phyloP scores from a whole-genome alignment of 1,139 yeast genomes.

The Yamadazyma jaroonii region DNA sequence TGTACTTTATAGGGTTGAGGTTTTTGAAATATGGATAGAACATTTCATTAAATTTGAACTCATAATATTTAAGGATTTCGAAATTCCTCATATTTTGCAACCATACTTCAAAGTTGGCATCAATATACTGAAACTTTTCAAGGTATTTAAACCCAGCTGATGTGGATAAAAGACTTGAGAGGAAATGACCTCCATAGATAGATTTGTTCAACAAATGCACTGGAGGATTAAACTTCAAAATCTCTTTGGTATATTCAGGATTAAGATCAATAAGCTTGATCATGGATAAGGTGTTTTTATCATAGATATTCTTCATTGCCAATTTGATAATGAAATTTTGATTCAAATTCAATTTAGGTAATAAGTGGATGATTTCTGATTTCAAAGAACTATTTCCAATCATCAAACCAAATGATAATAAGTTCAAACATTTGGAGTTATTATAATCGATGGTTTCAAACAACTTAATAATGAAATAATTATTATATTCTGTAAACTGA shows the following conservation, averaged over 20 bases:
- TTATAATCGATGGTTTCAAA: constrained; percentile 62
- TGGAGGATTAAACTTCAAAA: constrained; percentile 30
- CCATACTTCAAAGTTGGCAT: constrained; percentile 31
- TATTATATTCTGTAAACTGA: constrained; percentile 29
- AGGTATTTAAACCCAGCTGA: constrained; percentile 34
- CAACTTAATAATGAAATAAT: constrained; percentile 56
- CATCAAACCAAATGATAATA: constrained; percentile 63
- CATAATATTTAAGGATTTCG: constrained; percentile 12
- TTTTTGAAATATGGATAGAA: constrained; percentile 27
- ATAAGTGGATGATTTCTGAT: constrained; percentile 7
- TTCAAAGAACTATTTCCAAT: constrained; percentile 49
- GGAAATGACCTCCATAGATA: background rate
- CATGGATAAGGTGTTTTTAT: background rate
- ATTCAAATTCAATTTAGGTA: constrained; percentile 25
- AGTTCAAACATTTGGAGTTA: constrained; percentile 62
- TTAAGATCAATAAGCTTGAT: background rate
- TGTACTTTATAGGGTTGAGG: constrained; percentile 9
- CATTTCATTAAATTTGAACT: constrained; percentile 10
- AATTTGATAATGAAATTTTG: constrained; percentile 43
- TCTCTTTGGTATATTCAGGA: constrained; percentile 13
- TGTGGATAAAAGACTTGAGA: background rate
- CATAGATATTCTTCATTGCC: constrained; percentile 56
- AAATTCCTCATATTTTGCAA: constrained; percentile 13
- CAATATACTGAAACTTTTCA: constrained; percentile 32
- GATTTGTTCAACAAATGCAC: constrained; percentile 24